Base-by-base conservation (phyloP, 2,329 filamentous ascomycete species). In the Microdochium nivale region DNA sequence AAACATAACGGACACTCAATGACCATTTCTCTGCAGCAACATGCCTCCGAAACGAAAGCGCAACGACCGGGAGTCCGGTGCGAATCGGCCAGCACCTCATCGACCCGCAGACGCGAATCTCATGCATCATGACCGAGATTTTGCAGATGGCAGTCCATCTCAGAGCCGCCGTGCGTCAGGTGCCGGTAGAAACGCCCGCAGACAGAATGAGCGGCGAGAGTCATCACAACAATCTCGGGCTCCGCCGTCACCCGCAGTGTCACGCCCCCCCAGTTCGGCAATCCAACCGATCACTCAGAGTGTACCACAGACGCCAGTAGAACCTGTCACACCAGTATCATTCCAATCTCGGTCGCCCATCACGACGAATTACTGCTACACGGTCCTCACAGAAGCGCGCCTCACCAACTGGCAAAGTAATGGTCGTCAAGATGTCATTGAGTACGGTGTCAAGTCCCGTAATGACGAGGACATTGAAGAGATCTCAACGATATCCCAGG, bases 401-500 rank as follows among this genome's bases (percentile, higher is more conserved):
- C 67, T 94, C 49, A 71, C 75, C 30, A 70, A 73, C 27, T 97
- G 94, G 94, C 69, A 75, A 37, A 74, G 78, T 32, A 75, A 71
- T 47, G 88, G 87, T 27, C 84, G 83, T 52, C 76, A 84, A 55
- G 79, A 81, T 25, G 72, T 95, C 13, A 69, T 92, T 21, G 77
- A 82, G 23, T 76, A 81, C 59, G 87, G 85, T 24, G 66, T 78
- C 44, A 75, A 83, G 58, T 84, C 86, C 48, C 80, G 83, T 59
- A 71, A 80, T 33, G 79, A 86, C 57, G 81, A 87, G 58, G 85
- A 95, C 62, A 72, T 80, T 8, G 75, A 85, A 47, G 80, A 83
- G 52, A 72, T 95, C 35, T 83, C 85, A 27, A 79, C 79, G 14
- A 73, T 96, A 23, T 90, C 91, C 59, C 89, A 96, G 70, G 94